A percentile compares a stretch with the other conserved stretches of the same genome.
phyloP scores from a whole-genome alignment of 306 rosid genomes.

The Bauhinia variegata region DNA sequence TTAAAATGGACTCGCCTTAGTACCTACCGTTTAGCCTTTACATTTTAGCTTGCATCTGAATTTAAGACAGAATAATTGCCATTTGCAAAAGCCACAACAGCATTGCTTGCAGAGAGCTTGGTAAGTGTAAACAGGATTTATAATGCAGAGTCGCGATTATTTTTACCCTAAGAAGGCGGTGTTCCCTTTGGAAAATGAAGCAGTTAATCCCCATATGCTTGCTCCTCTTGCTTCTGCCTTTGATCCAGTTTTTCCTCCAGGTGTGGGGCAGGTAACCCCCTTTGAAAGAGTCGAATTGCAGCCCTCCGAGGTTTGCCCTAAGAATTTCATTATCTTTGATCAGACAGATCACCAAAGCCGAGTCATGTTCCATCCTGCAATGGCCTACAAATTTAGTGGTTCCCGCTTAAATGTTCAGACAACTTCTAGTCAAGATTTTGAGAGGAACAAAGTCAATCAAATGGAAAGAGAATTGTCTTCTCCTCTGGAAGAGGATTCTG shows the following conservation, averaged over 20 bases:
- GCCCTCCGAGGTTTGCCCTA: slow-evolving; percentile 83
- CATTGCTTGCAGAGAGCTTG: slow-evolving; percentile 37
- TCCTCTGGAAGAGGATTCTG: slow-evolving; percentile 70
- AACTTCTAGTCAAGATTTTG: slow-evolving; percentile 52
- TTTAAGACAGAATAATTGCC: slow-evolving; percentile 45
- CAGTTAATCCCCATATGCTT: slow-evolving; percentile 53
- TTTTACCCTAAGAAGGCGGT: slow-evolving; percentile 55
- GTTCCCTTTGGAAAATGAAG: slow-evolving; percentile 58
- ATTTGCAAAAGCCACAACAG: slow-evolving; percentile 43
- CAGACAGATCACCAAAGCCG: slow-evolving; percentile 81
- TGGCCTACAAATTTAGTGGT: slow-evolving; percentile 60
- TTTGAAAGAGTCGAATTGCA: slow-evolving; percentile 73
- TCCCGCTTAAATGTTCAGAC: slow-evolving; percentile 58
- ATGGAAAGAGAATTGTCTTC: slow-evolving; percentile 60
- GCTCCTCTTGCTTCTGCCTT: slow-evolving; percentile 63
- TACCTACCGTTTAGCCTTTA: slow-evolving; percentile 45
- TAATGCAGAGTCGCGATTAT: slow-evolving; percentile 71
- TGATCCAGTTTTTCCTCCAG: slow-evolving; percentile 61
- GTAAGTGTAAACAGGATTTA: slow-evolving; percentile 38
- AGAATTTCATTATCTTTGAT: slow-evolving; percentile 83
- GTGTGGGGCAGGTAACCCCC: slow-evolving; percentile 57
- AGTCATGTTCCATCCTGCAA: slow-evolving; percentile 82
- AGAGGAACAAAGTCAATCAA: slow-evolving; percentile 38
- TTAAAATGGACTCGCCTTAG: slow-evolving; percentile 56
- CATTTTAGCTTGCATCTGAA: slow-evolving; percentile 50